Percentiles rank a stretch among this genome's conserved stretches.
Conservation (phyloP, 352 stramenopile genomes). For the Aphanomyces euteiches region DNA sequence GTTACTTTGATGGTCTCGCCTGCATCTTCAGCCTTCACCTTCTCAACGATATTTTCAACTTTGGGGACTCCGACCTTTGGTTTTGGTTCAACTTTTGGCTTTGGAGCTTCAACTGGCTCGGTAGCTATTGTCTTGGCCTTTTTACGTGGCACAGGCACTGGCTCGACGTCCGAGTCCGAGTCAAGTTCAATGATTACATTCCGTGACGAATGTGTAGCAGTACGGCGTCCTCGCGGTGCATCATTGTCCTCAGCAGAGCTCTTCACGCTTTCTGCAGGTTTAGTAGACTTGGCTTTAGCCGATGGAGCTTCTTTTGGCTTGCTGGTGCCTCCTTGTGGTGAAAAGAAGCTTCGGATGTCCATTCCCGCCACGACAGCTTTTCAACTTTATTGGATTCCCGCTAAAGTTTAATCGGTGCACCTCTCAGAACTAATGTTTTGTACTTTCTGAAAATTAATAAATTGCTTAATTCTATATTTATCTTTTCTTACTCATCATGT, state of each 20-base stretch:
- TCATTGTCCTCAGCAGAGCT: conserved; percentile 2
- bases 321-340: conserved; percentile 39
- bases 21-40: background rate
- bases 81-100: conserved; percentile 10
- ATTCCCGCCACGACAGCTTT: conserved; percentile 34
- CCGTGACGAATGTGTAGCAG: background rate
- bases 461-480: conserved; percentile 24
- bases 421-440: conserved; percentile 8
- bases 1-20: background rate
- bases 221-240: background rate
- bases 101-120: conserved; percentile 4
- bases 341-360: conserved; percentile 86
- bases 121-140: conserved; percentile 17
- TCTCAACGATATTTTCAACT: background rate
- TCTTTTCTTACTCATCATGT: conserved; percentile 33
- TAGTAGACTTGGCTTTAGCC: conserved; percentile 1
- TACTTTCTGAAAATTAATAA: conserved; percentile 22
- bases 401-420: conserved; percentile 7
- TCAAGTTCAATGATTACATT: conserved; percentile 27
- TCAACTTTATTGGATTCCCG: conserved; percentile 12
- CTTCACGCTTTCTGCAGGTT: background rate
- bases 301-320: conserved; percentile 7
- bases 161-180: conserved; percentile 24
- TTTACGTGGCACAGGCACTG: conserved; percentile 13
- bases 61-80: background rate